phyloP scores from a whole-genome alignment of 129 eudicot species.

The Helichrysum umbraculigerum region DNA sequence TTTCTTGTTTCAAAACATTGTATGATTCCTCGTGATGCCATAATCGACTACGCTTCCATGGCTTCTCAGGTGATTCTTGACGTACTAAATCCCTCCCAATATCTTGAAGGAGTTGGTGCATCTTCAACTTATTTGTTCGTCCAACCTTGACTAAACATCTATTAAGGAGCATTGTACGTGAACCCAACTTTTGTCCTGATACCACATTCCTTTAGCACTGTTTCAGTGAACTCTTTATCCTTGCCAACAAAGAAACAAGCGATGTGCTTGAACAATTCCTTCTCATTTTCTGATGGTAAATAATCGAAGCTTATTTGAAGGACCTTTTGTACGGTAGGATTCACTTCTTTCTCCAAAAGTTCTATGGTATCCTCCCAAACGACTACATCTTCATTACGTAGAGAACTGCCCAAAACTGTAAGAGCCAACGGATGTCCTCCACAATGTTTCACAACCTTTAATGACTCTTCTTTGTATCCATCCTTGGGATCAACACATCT shows the following conservation, averaged over 20 bases:
- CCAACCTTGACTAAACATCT: slow-evolving; percentile 20
- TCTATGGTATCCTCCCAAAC: slow-evolving; percentile 5
- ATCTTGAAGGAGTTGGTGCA: slow-evolving; percentile 34
- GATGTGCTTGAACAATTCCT: slow-evolving; percentile 15
- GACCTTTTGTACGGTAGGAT: slow-evolving; percentile 1
- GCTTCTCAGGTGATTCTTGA: slow-evolving; percentile 32
- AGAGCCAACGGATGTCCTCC: slow-evolving; percentile 10
- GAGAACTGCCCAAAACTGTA: not conserved
- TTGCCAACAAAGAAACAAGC: slow-evolving; percentile 28
- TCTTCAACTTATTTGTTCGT: not conserved
- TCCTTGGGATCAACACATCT: not conserved
- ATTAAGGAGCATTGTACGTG: not conserved
- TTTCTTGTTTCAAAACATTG: slow-evolving; percentile 1
- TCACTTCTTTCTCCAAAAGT: slow-evolving; percentile 7
- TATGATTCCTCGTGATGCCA: slow-evolving; percentile 20
- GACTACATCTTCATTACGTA: not conserved
- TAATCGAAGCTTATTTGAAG: slow-evolving; percentile 22
- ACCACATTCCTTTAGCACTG: not conserved
- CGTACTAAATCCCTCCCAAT: slow-evolving; percentile 35
- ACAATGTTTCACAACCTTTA: not conserved
- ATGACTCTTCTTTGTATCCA: not conserved
- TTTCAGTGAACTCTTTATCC: not conserved
- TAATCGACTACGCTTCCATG: slow-evolving; percentile 28
- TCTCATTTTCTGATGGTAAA: slow-evolving; percentile 22
- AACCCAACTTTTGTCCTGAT: slow-evolving; percentile 5